phyloP scores from a whole-genome alignment of 179 eudicot genomes.

The Beta macrorhiza region DNA sequence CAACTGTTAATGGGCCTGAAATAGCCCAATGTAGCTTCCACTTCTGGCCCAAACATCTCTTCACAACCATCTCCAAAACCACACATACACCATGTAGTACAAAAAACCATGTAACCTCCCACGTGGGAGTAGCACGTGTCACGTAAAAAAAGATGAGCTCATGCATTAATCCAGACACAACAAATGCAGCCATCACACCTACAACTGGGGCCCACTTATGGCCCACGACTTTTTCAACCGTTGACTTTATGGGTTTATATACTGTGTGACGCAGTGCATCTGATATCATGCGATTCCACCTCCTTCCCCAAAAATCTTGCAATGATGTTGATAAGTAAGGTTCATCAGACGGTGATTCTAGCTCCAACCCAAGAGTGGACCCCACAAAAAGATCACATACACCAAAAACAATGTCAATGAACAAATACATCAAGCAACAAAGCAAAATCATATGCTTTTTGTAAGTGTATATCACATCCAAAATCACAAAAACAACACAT shows the following conservation, averaged over 20 bases:
- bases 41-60: slow-evolving; percentile 34
- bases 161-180: slow-evolving; percentile 66
- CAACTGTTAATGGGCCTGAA: slow-evolving; percentile 37
- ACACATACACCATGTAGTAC: slow-evolving; percentile 56
- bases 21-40: slow-evolving; percentile 36
- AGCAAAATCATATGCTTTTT: slow-evolving; percentile 10
- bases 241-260: slow-evolving; percentile 41
- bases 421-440: slow-evolving; percentile 29
- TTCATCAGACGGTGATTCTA: slow-evolving; percentile 52
- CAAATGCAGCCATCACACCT: slow-evolving; percentile 44
- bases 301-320: slow-evolving; percentile 69
- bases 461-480: not conserved
- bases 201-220: slow-evolving; percentile 31
- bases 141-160: slow-evolving; percentile 55
- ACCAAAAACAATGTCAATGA: slow-evolving; percentile 26
- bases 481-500: slow-evolving; percentile 5
- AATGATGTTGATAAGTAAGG: slow-evolving; percentile 66
- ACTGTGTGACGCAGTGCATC: slow-evolving; percentile 47
- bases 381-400: slow-evolving; percentile 18
- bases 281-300: slow-evolving; percentile 75
- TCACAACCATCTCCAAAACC: slow-evolving; percentile 41
- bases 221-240: slow-evolving; percentile 14
- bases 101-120: slow-evolving; percentile 67
- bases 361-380: slow-evolving; percentile 29
- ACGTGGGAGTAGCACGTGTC: slow-evolving; percentile 55